A percentile compares a stretch with the other conserved stretches of the same genome.
These are phyloP conservation scores for Cutaneotrichosporon sp. DNA, from an alignment of 1,284 basidiomycete genomes.

Conservation along the genomic window DNA sequence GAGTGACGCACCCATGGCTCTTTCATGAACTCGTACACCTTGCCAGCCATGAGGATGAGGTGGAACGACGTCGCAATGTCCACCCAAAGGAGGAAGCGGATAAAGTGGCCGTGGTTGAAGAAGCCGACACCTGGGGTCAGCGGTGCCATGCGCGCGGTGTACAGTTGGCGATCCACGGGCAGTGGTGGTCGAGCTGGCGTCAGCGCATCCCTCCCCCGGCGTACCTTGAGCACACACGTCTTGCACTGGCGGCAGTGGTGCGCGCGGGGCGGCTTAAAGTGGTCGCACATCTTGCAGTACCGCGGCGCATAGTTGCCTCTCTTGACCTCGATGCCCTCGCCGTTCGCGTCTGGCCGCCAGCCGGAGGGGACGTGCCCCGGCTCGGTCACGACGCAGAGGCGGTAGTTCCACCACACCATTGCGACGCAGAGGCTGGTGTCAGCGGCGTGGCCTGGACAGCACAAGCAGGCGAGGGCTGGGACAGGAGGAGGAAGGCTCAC, in stretches of 20 bases:
- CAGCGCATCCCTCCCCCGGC: not conserved
- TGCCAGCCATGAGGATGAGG: conserved; percentile 69
- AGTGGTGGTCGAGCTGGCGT: conserved; percentile 35
- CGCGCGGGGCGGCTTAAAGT: conserved; percentile 60
- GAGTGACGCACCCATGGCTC: conserved; percentile 34
- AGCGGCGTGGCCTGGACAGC: no score
- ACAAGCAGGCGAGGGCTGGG: no score
- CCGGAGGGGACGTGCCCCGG: conserved; percentile 77
- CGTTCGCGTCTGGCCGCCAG: conserved; percentile 76
- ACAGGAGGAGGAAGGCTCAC: no score
- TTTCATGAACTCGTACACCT: conserved; percentile 62
- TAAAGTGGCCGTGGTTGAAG: conserved; percentile 84
- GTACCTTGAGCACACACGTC: conserved; percentile 57
- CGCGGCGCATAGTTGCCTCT: conserved; percentile 74
- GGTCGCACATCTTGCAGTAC: conserved; percentile 72
- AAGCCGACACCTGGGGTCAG: conserved; percentile 74
- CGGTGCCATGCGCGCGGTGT: not conserved
- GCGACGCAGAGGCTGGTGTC: conserved; percentile 66
- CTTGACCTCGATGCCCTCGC: conserved; percentile 81
- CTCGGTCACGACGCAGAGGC: conserved; percentile 72
- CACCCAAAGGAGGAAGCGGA: conserved; percentile 89
- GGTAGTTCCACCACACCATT: conserved; percentile 85
- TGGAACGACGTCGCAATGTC: conserved; percentile 75
- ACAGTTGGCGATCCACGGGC: conserved; percentile 12
- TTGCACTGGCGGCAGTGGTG: conserved; percentile 89